These are phyloP conservation scores for Mikania micrantha DNA, from an alignment of 129 eudicot genomes.

Conservation along the genomic window DNA sequence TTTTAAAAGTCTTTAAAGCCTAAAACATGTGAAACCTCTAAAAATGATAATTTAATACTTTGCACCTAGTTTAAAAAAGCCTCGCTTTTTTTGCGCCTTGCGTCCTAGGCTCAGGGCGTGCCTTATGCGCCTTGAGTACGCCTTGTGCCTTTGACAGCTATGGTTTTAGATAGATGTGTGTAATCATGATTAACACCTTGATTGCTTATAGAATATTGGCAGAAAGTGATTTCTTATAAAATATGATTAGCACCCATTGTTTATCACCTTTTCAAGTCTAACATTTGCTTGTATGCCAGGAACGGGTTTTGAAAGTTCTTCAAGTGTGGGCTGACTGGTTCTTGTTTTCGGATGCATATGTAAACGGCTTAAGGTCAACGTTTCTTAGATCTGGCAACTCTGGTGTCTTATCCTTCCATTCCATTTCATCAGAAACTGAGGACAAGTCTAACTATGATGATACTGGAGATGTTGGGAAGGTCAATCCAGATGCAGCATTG, in stretches of 20 bases:
- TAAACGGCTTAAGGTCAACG: slow-evolving; percentile 87
- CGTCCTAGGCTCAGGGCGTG: no score
- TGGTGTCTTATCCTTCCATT: slow-evolving; percentile 74
- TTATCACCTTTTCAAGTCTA: background rate
- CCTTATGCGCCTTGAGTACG: no score
- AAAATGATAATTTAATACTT: no score
- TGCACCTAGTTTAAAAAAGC: no score
- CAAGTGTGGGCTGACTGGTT: slow-evolving; percentile 99
- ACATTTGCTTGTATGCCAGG: slow-evolving; percentile 36
- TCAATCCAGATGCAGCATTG: slow-evolving; percentile 78
- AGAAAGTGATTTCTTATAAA: no score
- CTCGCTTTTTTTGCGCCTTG: no score
- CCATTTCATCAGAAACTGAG: slow-evolving; percentile 67
- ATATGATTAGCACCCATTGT: no score
- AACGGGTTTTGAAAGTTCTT: slow-evolving; percentile 89
- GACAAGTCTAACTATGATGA: slow-evolving; percentile 43
- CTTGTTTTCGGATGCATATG: slow-evolving; percentile 93
- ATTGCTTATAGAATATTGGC: background rate
- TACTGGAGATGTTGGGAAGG: slow-evolving; percentile 29
- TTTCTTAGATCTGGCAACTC: slow-evolving; percentile 78
- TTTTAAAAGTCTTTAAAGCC: no score
- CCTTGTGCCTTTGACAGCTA: no score
- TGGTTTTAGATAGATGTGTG: background rate
- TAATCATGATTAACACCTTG: background rate
- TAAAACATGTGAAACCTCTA: no score